Percentiles rank a stretch among this genome's conserved stretches.
Evolutionary conservation across 2,329 filamentous ascomycete genomes (phyloP).

Genomic region (Harringtonia lauricola): DNA sequence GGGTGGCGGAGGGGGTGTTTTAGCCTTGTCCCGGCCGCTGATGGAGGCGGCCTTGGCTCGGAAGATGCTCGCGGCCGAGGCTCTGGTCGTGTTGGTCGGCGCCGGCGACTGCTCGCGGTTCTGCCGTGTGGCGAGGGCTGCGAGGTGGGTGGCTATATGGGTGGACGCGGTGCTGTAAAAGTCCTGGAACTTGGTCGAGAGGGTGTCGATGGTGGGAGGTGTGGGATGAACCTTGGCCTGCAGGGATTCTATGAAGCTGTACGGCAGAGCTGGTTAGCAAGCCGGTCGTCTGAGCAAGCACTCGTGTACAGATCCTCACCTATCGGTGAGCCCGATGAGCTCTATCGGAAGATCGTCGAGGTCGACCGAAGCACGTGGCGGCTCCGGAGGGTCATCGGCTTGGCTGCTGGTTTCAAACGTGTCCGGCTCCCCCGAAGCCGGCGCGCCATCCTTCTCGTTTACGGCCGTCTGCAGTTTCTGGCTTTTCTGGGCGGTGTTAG

Average conservation of each 20-base stretch:
- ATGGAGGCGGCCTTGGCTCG: constrained; percentile 45
- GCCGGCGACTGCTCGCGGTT: constrained; percentile 54
- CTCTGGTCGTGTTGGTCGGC: constrained; percentile 40
- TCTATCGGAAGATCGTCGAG: constrained; percentile 91
- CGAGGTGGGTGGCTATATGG: constrained; percentile 81
- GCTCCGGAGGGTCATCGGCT: constrained; percentile 33
- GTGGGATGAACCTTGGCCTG: constrained; percentile 76
- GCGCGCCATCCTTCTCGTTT: constrained; percentile 12
- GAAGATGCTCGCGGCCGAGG: constrained; percentile 44
- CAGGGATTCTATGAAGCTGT: constrained; percentile 81
- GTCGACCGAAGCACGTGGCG: constrained; percentile 49
- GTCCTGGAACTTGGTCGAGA: constrained; percentile 84
- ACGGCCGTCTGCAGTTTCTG: constrained; percentile 2
- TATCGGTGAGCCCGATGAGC: constrained; percentile 79
- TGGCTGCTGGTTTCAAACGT: constrained; percentile 38
- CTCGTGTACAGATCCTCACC: constrained; percentile 34
- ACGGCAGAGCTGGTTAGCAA: constrained; percentile 3
- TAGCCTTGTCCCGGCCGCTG: constrained; percentile 36
- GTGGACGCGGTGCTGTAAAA: constrained; percentile 76
- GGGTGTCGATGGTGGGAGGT: constrained; percentile 70
- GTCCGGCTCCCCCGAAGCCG: constrained; percentile 23
- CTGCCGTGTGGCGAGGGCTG: constrained; percentile 63
- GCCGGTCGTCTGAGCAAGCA: not conserved
- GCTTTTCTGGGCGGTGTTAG: not conserved
- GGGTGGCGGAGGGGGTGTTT: constrained; percentile 20